A percentile compares a stretch with the other conserved stretches of the same genome.
These are phyloP conservation scores for Ulota crispa DNA, from an alignment of 225 moss, liverwort and hornwort genomes.

Conservation along the genomic window DNA sequence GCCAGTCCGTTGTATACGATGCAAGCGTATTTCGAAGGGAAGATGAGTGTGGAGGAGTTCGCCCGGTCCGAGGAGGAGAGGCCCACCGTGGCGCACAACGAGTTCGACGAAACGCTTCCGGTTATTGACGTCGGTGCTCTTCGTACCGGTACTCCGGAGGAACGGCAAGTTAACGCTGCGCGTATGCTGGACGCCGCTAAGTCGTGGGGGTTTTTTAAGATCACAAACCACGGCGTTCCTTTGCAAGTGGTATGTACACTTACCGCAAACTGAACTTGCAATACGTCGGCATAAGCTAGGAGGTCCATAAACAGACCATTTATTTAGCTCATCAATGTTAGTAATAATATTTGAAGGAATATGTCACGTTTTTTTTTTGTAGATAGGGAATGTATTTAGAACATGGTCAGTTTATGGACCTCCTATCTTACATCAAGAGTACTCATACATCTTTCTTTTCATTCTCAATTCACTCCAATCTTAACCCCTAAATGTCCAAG, in stretches of 20 bases:
- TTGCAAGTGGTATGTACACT: conserved; percentile 21
- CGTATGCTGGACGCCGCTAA: conserved; percentile 50
- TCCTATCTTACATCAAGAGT: no score
- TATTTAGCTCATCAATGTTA: no score
- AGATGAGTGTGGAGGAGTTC: conserved; percentile 39
- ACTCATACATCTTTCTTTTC: no score
- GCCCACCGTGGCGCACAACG: conserved; percentile 26
- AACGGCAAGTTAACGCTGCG: conserved; percentile 15
- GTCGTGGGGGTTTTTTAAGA: conserved; percentile 69
- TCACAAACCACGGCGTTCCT: conserved; percentile 44
- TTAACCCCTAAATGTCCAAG: no score
- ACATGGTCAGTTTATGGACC: no score
- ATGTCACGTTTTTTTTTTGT: no score
- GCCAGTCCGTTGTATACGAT: conserved; percentile 22
- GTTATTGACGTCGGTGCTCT: conserved; percentile 41
- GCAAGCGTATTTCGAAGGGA: conserved; percentile 46
- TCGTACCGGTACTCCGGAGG: neutral
- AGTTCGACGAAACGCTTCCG: conserved; percentile 46
- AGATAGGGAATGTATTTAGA: no score
- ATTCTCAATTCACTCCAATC: no score
- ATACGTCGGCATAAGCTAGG: no score
- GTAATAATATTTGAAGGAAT: no score
- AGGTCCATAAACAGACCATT: no score
- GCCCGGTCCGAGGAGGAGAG: conserved; percentile 26
- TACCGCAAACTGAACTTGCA: no score